Conservation (phyloP, 148 eudicot species). For the Spergularia marina region DNA sequence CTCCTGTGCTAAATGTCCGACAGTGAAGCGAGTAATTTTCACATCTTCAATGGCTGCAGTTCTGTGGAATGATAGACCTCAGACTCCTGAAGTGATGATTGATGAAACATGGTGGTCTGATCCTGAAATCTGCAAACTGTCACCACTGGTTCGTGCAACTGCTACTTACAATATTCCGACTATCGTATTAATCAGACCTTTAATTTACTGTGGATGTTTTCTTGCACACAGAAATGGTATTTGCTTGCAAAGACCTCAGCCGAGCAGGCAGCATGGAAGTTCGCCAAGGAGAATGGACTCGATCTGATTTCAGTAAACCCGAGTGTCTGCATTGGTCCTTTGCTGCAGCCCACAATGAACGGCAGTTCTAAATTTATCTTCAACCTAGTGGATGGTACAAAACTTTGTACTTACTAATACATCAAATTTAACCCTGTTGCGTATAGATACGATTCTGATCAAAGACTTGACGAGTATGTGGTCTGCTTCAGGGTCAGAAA, state of each 20-base stretch:
- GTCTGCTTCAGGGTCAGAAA: constrained; percentile 36
- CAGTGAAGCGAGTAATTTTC: constrained; percentile 43
- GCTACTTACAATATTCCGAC: background rate
- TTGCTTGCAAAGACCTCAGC: constrained; percentile 48
- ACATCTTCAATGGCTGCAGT: constrained; percentile 49
- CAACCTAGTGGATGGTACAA: constrained; percentile 25
- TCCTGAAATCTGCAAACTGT: constrained; percentile 26
- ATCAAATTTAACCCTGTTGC: background rate
- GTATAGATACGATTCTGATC: background rate
- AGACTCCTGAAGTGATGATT: constrained; percentile 27
- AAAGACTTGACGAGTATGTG: background rate
- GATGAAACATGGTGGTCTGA: constrained; percentile 54
- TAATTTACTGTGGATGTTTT: background rate
- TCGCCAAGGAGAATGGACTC: constrained; percentile 32
- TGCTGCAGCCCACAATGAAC: constrained; percentile 37
- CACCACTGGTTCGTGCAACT: constrained; percentile 23
- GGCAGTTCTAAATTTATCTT: constrained; percentile 19
- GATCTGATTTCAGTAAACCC: constrained; percentile 42
- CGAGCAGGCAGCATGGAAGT: constrained; percentile 53
- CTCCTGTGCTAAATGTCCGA: constrained; percentile 38
- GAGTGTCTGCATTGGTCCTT: constrained; percentile 42
- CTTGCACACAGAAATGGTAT: constrained; percentile 38
- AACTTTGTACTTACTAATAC: too few species aligned
- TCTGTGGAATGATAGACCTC: constrained; percentile 11
- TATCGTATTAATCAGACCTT: background rate